Evolutionary conservation across 148 eudicot species (phyloP).

Genomic region (Linanthus parryae): DNA sequence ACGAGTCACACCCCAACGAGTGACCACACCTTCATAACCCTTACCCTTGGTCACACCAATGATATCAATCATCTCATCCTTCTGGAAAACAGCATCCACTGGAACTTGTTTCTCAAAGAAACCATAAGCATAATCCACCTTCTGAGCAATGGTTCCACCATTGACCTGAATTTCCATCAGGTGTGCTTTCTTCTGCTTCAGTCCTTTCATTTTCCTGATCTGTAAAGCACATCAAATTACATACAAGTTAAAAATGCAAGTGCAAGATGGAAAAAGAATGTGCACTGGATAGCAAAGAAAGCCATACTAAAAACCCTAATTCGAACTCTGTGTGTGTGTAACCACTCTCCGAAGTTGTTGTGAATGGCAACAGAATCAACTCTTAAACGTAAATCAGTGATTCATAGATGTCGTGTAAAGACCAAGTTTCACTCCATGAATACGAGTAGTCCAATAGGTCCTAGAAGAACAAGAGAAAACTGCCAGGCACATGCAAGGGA

Average conservation of each 20-base stretch:
- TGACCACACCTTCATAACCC: slow-evolving; percentile 86
- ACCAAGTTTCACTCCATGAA: too few species aligned
- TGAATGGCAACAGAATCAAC: too few species aligned
- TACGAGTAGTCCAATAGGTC: too few species aligned
- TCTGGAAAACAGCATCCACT: slow-evolving; percentile 63
- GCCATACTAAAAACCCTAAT: too few species aligned
- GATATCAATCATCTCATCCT: slow-evolving; percentile 78
- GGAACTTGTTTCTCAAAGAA: slow-evolving; percentile 72
- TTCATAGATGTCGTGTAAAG: too few species aligned
- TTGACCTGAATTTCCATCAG: slow-evolving; percentile 77
- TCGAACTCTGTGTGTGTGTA: too few species aligned
- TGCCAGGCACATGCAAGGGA: too few species aligned
- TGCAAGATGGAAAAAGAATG: too few species aligned
- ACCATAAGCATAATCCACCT: slow-evolving; percentile 63
- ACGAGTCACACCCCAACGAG: slow-evolving; percentile 87
- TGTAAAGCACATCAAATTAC: slow-evolving; percentile 10
- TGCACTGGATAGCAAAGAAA: too few species aligned
- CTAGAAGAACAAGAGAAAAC: too few species aligned
- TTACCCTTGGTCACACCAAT: slow-evolving; percentile 88
- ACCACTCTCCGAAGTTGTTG: too few species aligned
- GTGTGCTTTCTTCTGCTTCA: slow-evolving; percentile 80
- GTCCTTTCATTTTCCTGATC: slow-evolving; percentile 70
- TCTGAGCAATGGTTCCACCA: slow-evolving; percentile 53
- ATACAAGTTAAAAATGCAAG: not conserved
- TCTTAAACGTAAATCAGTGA: too few species aligned